Evolutionary conservation across 345 rosid species (phyloP), one percentile per base, ranked within the genome.

Genomic region (Brassica juncea): DNA sequence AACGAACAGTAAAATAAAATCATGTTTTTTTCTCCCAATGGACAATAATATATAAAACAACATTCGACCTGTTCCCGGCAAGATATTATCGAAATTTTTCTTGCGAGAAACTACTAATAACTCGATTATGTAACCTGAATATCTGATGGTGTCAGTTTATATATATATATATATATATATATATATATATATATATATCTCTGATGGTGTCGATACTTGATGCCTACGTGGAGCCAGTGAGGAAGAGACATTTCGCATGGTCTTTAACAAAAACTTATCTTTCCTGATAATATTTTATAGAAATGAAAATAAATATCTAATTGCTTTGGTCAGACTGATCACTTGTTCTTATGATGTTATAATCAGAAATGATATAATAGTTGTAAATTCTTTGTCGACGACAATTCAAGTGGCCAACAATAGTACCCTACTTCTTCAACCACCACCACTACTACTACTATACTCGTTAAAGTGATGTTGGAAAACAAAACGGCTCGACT

Each of bases 181-280:
- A 23, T 23, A 19, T 19, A 19, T 23, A 23, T 23, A 23, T 23
- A 23, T 23, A 23, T 23, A 23, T 23, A 19, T 19, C 0, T 39
- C 4, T 12, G 15, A 44, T 44, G 54, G 54, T 44, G 54, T 44
- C 54, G 15, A 44, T 44, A 44, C 15, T 12, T 44, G 54, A 37
- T 44, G 54, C 54, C 5, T 3, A 44, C 54, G 54, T 44, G 54
- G 54, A 11, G 54, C 15, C 54, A 44, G 10, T 42, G 54, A 44
- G 58, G 31, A 73, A 73, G 42, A 23, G 82, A 72, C 82, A 79
- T 72, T 42, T 66, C 3, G 63, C 73, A 79, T 55, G 31, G 77
- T 44, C 74, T 67, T 57, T 49, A 14, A 21, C n/a, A 60, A 66
- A 79, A 59, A 16, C 57, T 67, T 79, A 79, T 79, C 78, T 9